These are phyloP conservation scores for Sclerotinia trifoliorum DNA, from an alignment of 2,329 filamentous ascomycete species.

Conservation along the genomic window DNA sequence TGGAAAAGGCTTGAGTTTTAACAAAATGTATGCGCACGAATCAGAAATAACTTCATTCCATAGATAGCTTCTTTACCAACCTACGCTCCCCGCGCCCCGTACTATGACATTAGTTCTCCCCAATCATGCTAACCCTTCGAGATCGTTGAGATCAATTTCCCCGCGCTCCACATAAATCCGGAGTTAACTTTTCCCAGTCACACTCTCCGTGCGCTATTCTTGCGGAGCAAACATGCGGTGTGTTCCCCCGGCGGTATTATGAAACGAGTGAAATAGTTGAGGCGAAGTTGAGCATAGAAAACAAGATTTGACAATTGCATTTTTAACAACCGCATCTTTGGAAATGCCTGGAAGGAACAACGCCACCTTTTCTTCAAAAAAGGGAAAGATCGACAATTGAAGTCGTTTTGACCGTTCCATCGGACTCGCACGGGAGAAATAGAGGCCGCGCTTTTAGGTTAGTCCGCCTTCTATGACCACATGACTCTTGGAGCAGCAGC, in stretches of 20 bases:
- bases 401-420: too few species aligned
- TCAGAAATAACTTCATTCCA: not conserved
- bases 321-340: not conserved
- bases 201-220: not conserved
- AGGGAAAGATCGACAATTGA: conserved; percentile 3
- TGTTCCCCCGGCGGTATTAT: too few species aligned
- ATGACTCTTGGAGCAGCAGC: not conserved
- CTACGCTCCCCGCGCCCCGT: not conserved
- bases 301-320: too few species aligned
- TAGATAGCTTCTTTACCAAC: not conserved
- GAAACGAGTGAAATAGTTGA: not conserved
- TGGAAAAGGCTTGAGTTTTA: not conserved
- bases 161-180: not conserved
- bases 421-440: too few species aligned
- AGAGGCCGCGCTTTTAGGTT: too few species aligned
- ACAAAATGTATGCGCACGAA: not conserved
- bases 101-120: not conserved
- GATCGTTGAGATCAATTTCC: not conserved
- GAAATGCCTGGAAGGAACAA: not conserved
- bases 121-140: not conserved
- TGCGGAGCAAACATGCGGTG: not conserved
- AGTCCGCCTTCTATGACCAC: not conserved
- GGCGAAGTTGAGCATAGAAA: not conserved
- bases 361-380: not conserved
- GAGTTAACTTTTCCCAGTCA: not conserved